Evolutionary conservation across 2,329 filamentous ascomycete genomes (phyloP).

Genomic region (Epichloe gansuensis): DNA sequence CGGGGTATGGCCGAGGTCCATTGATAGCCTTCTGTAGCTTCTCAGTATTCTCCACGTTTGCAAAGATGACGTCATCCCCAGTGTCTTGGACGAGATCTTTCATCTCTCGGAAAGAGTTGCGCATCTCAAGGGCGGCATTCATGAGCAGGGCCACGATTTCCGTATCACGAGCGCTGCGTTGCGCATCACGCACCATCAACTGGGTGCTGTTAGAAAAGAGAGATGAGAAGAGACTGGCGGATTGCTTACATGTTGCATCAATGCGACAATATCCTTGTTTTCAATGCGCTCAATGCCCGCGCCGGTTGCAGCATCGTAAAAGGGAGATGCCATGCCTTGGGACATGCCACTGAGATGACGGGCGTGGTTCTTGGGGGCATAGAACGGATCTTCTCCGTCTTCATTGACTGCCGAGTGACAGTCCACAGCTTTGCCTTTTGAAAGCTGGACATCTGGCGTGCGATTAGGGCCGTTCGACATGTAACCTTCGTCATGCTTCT

Average conservation of each 20-base stretch:
- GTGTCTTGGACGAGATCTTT: slow-evolving; percentile 85
- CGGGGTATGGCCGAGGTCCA: slow-evolving; percentile 73
- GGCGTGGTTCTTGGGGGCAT: slow-evolving; percentile 39
- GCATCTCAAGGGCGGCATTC: slow-evolving; percentile 90
- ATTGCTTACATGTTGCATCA: slow-evolving; percentile 80
- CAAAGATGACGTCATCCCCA: slow-evolving; percentile 70
- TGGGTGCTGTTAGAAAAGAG: slow-evolving; percentile 21
- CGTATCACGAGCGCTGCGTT: slow-evolving; percentile 89
- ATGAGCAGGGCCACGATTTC: slow-evolving; percentile 93
- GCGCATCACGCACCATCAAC: slow-evolving; percentile 91
- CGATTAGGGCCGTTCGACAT: slow-evolving; percentile 59
- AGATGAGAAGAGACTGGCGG: neutral
- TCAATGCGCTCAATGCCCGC: slow-evolving; percentile 83
- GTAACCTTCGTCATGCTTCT: slow-evolving; percentile 75
- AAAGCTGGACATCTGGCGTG: slow-evolving; percentile 33
- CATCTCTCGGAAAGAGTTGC: slow-evolving; percentile 89
- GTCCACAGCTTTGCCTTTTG: slow-evolving; percentile 43
- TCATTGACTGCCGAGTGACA: slow-evolving; percentile 34
- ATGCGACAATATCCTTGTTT: slow-evolving; percentile 87
- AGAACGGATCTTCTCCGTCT: slow-evolving; percentile 54
- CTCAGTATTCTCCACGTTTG: slow-evolving; percentile 77
- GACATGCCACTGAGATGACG: slow-evolving; percentile 80
- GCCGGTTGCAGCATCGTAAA: slow-evolving; percentile 83
- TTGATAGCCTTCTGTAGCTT: slow-evolving; percentile 71
- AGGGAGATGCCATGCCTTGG: slow-evolving; percentile 75